phyloP scores from a whole-genome alignment of 305 asterid genomes.

The Fraxinus floribunda region DNA sequence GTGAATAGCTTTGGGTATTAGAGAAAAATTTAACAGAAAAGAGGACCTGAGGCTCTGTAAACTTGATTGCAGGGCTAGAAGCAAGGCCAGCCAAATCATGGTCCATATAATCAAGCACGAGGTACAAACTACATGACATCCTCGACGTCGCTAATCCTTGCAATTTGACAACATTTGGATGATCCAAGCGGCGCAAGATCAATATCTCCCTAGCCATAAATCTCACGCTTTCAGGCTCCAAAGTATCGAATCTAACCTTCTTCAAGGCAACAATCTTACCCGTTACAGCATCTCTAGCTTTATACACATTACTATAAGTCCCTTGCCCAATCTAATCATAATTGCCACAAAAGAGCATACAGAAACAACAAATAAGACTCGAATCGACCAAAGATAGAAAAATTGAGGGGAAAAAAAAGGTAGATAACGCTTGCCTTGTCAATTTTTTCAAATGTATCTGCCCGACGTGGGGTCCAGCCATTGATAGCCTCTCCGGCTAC shows the following conservation, averaged over 20 bases:
- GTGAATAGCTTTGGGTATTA: background rate
- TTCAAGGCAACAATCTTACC: constrained; percentile 88
- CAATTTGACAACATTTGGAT: constrained; percentile 82
- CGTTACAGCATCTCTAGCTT: constrained; percentile 76
- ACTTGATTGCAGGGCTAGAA: constrained; percentile 80
- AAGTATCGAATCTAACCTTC: constrained; percentile 90
- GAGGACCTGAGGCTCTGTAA: constrained; percentile 88
- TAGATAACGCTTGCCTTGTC: constrained; percentile 65
- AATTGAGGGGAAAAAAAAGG: background rate
- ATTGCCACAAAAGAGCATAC: constrained; percentile 13
- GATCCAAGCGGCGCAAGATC: constrained; percentile 83
- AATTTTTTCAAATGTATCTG: constrained; percentile 81
- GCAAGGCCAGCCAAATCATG: constrained; percentile 98
- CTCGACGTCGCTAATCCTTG: constrained; percentile 89
- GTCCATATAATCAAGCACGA: constrained; percentile 87
- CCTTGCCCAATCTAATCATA: constrained; percentile 90
- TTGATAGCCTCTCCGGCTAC: constrained; percentile 93
- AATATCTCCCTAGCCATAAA: constrained; percentile 97
- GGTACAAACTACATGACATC: constrained; percentile 90
- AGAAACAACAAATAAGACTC: constrained; percentile 11
- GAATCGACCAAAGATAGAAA: background rate
- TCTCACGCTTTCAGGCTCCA: constrained; percentile 92
- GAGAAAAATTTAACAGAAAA: background rate
- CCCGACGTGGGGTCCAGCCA: constrained; percentile 95
- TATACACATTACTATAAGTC: constrained; percentile 93